Conservation (phyloP, 1,284 basidiomycete genomes). For the Thelephora terrestris region DNA sequence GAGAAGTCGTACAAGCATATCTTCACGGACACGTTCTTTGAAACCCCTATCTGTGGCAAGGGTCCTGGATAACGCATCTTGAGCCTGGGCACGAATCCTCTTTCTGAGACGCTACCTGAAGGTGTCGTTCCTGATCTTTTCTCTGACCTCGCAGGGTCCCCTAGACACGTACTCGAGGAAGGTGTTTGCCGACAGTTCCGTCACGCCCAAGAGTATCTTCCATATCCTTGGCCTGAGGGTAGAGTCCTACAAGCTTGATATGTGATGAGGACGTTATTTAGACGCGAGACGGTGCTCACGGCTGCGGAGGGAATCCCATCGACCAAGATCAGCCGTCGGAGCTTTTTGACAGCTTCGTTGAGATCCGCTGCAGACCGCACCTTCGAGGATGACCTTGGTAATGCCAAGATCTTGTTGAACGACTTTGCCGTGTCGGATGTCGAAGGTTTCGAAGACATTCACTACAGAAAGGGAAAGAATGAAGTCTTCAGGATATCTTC, state of each 20-base stretch:
- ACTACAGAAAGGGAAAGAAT: too few relatives aligned
- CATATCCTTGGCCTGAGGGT: constrained; percentile 76
- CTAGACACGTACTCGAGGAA: constrained; percentile 77
- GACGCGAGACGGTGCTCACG: constrained; percentile 25
- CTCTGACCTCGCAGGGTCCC: constrained; percentile 79
- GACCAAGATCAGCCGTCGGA: constrained; percentile 76
- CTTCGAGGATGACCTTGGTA: constrained; percentile 51
- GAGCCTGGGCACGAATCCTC: neutral
- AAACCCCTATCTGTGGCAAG: constrained; percentile 92
- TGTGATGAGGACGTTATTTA: neutral
- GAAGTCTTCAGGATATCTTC: too few relatives aligned
- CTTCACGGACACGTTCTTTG: constrained; percentile 89
- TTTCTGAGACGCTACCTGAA: constrained; percentile 43
- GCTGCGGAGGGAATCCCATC: constrained; percentile 74
- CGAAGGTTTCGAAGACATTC: constrained; percentile 2
- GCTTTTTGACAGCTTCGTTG: constrained; percentile 72
- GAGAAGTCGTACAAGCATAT: constrained; percentile 89
- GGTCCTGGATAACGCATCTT: constrained; percentile 48
- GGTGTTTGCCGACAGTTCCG: constrained; percentile 62
- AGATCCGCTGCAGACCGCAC: constrained; percentile 56
- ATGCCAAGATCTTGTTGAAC: constrained; percentile 68
- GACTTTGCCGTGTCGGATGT: constrained; percentile 48
- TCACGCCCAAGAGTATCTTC: constrained; percentile 84
- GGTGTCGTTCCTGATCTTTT: constrained; percentile 81
- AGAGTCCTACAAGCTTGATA: constrained; percentile 40